A percentile compares a stretch with the other conserved stretches of the same genome.
Evolutionary conservation across 2,329 filamentous ascomycete genomes (phyloP).

Genomic region (Fusarium buxicola): DNA sequence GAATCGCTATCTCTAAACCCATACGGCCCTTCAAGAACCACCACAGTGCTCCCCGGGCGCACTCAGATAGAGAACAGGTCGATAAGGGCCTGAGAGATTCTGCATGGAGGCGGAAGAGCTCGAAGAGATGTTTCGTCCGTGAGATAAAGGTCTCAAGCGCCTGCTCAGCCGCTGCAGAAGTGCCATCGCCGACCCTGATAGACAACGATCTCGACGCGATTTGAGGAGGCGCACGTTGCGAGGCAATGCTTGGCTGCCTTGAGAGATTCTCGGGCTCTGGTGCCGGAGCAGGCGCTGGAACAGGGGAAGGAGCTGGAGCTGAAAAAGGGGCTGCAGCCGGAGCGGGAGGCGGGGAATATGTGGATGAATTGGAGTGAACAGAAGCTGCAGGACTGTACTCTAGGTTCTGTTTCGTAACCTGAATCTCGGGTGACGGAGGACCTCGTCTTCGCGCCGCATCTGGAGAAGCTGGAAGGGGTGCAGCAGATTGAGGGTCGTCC

Average conservation of each 20-base stretch:
- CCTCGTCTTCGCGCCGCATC: slow-evolving; percentile 38
- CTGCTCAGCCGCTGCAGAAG: slow-evolving; percentile 66
- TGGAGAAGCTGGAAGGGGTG: slow-evolving; percentile 42
- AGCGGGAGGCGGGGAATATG: slow-evolving; percentile 42
- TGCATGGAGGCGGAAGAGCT: slow-evolving; percentile 81
- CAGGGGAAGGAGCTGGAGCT: slow-evolving; percentile 8
- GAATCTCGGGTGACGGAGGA: slow-evolving; percentile 46
- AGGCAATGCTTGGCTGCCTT: slow-evolving; percentile 39
- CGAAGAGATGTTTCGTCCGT: slow-evolving; percentile 78
- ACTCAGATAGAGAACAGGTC: slow-evolving; percentile 71
- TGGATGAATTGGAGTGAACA: slow-evolving; percentile 50
- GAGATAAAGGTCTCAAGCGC: slow-evolving; percentile 76
- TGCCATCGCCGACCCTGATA: slow-evolving; percentile 56
- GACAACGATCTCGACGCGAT: slow-evolving; percentile 50
- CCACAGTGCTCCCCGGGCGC: slow-evolving; percentile 82
- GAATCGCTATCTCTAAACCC: slow-evolving; percentile 77
- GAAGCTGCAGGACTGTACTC: slow-evolving; percentile 59
- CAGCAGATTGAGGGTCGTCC: slow-evolving; percentile 48
- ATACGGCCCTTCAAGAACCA: slow-evolving; percentile 89
- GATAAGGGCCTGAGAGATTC: slow-evolving; percentile 77
- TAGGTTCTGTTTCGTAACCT: slow-evolving; percentile 39
- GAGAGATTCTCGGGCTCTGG: slow-evolving; percentile 38
- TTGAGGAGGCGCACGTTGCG: slow-evolving; percentile 45
- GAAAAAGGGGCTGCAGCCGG: slow-evolving; percentile 22
- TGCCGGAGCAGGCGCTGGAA: slow-evolving; percentile 16